Base-by-base conservation (phyloP, 2,329 filamentous ascomycete genomes). In the Aureobasidium leucospermi region DNA sequence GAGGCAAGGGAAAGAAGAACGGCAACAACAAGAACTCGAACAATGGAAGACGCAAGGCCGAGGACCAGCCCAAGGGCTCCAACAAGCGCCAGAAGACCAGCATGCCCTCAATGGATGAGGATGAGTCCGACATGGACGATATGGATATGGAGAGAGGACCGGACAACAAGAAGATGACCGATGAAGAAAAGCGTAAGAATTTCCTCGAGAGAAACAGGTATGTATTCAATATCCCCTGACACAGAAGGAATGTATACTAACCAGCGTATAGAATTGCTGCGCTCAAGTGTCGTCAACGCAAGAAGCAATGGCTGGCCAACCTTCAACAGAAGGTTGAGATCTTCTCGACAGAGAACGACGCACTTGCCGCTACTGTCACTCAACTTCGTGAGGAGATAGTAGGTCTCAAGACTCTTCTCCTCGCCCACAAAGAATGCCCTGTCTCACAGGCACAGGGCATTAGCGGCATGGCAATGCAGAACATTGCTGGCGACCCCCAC, bases 251-350 rank as follows among this genome's bases (percentile, higher is more conserved):
- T 28, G 23, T 36, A 19, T 58, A 48, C 71, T 76, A 64, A 75
- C 61, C 29, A 42, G 32, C 28, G 23, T 46, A 38, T 65, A 96
- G 94, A 71, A 91, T 99, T 65, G 94, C 94, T 63, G 94, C 94
- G 3, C 80, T 99, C 61, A 99, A 99, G 71, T 99, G 94, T 74
- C 88, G 94, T 62, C 94, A 99, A 74, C 85, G 94, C 19, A 99
- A 99, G 81, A 99, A 99, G 81, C 94, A 97, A 72, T 99, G 94
- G 94, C 83, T 97, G 60, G 89, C 89, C 34, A 97, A 96, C 66
- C 81, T 99, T 1, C 94, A 99, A 73, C 84, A 85, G 59, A 97
- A 97, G 74, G 93, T 97, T 15, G 94, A 99, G 73, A 81, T 96
- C 65, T 97, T 91, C 70, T 92, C 88, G 63, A 87, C 82, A 0